Base-by-base conservation (phyloP, 2,329 filamentous ascomycete genomes). In the Aspergillaceae sp. region DNA sequence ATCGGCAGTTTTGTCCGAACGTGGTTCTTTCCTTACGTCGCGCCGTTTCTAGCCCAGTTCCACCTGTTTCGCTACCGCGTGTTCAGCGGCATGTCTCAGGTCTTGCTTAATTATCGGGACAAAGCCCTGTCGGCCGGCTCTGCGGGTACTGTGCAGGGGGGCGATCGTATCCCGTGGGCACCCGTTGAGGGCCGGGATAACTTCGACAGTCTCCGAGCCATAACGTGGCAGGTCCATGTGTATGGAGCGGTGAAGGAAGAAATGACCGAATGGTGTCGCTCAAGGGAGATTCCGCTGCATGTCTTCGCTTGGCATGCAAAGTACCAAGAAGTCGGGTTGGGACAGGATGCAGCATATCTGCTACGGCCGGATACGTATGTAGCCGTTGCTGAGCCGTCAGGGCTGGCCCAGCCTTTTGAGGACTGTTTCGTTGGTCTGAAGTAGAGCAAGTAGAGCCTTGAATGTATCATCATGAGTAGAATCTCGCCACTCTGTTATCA, bases 161-260 rank as follows among this genome's bases (percentile, higher is more conserved):
- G 75, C 1, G 71, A 76, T 52, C 68, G 76, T 9, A 60, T 72
- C 3, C 68, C 68, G 2, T 64, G 62, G 62, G 57, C 48, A 2
- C 49, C 50, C 26, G 57, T 54, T 1, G 52, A 53, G 1, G 42
- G 48, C 2, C 30, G 46, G 1, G 61, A 64, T 34, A 62, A 64
- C 11, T 63, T 57, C 36, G 56, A 56, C 4, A 56, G 50, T 3
- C 43, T 65, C 1, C 42, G 33, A 5, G 45, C 53, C 3, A 56
- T 64, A 6, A 47, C 46, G 7, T 65, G 62, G 61, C 60, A 65
- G 29, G 46, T 65, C 26, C 62, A 64, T 48, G 56, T 64, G 3
- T 65, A 65, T 43, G 60, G 61, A 0, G 41, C 51, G 0, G 30
- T 35, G 1, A 45, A 34, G 8, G 34, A 43, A 2, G 48, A 50